phyloP scores from a whole-genome alignment of 1,284 basidiomycete species.

The Pholiota adiposa region DNA sequence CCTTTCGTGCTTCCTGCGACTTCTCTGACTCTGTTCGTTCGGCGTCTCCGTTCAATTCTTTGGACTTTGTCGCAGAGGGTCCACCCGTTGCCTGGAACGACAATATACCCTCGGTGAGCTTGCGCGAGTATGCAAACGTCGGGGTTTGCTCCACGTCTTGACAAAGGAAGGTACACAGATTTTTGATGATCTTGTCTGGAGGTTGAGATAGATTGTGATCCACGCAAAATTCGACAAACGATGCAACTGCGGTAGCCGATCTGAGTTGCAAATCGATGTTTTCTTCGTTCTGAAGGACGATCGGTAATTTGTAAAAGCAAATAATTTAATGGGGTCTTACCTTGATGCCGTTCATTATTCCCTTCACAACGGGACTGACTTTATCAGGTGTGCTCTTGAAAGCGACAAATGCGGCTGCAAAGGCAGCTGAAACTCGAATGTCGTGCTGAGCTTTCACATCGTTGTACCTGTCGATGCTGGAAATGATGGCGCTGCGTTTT shows the following conservation, averaged over 20 bases:
- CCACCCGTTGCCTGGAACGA: slow-evolving; percentile 60
- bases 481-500: slow-evolving; percentile 72
- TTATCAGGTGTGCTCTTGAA: slow-evolving; percentile 87
- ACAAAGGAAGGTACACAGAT: slow-evolving; percentile 96
- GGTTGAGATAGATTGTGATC: slow-evolving; percentile 63
- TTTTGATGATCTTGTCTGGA: slow-evolving; percentile 96
- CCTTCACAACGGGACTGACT: slow-evolving; percentile 95
- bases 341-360: slow-evolving; percentile 98
- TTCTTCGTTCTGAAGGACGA: slow-evolving; percentile 75
- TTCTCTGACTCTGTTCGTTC: slow-evolving; percentile 41
- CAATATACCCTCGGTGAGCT: slow-evolving; percentile 74
- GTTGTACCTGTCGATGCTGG: slow-evolving; percentile 83
- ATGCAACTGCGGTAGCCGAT: slow-evolving; percentile 86
- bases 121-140: slow-evolving; percentile 76
- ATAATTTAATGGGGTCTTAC: slow-evolving; percentile 41
- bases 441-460: slow-evolving; percentile 90
- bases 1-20: slow-evolving; percentile 55
- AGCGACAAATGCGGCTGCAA: slow-evolving; percentile 91
- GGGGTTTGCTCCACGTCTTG: slow-evolving; percentile 91
- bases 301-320: slow-evolving; percentile 1
- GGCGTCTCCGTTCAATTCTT: slow-evolving; percentile 50
- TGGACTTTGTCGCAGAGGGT: slow-evolving; percentile 38
- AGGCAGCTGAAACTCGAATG: slow-evolving; percentile 84
- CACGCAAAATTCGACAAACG: slow-evolving; percentile 88
- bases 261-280: slow-evolving; percentile 90